These are phyloP conservation scores for Podila horticola DNA, from an alignment of 192 early-diverging fungal genomes.

Conservation along the genomic window DNA sequence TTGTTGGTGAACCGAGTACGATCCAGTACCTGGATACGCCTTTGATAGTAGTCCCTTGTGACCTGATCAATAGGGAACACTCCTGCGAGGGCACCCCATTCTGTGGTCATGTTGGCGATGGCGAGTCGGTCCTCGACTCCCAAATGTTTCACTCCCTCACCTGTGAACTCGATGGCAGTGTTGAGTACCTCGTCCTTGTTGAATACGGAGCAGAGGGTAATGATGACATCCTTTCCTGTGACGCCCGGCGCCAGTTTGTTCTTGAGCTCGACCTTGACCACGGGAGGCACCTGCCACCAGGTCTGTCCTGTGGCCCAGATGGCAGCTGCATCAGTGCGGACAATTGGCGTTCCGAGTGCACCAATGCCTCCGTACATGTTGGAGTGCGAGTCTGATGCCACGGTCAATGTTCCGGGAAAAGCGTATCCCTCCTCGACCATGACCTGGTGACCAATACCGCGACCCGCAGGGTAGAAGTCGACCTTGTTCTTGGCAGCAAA, in stretches of 20 bases:
- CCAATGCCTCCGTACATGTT: slow-evolving; percentile 99
- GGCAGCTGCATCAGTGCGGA: slow-evolving; percentile 97
- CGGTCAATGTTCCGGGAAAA: slow-evolving; percentile 92
- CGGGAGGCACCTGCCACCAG: slow-evolving; percentile 99
- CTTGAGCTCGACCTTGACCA: slow-evolving; percentile 89
- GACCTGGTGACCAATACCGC: slow-evolving; percentile 98
- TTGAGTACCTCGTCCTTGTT: slow-evolving; percentile 97
- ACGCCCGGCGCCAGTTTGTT: slow-evolving; percentile 83
- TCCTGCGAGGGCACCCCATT: slow-evolving; percentile 98
- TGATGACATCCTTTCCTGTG: slow-evolving; percentile 97
- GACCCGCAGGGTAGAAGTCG: slow-evolving; percentile 95
- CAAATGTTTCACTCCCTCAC: slow-evolving; percentile 71
- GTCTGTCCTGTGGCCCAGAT: slow-evolving; percentile 98
- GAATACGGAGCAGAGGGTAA: slow-evolving; percentile 92
- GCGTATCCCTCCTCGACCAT: slow-evolving; percentile 98
- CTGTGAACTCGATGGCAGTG: slow-evolving; percentile 95
- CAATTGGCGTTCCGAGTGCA: slow-evolving; percentile 94
- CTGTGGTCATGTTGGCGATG: slow-evolving; percentile 99
- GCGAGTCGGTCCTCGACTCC: slow-evolving; percentile 92
- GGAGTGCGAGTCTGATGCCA: slow-evolving; percentile 98
- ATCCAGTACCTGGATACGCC: slow-evolving; percentile 65
- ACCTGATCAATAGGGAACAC: slow-evolving; percentile 93
- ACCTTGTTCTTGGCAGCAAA: slow-evolving; percentile 87
- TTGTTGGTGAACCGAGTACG: slow-evolving; percentile 62
- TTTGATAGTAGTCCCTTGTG: slow-evolving; percentile 78